Evolutionary conservation across 306 rosid genomes (phyloP).

Genomic region (Cicer bijugum): DNA sequence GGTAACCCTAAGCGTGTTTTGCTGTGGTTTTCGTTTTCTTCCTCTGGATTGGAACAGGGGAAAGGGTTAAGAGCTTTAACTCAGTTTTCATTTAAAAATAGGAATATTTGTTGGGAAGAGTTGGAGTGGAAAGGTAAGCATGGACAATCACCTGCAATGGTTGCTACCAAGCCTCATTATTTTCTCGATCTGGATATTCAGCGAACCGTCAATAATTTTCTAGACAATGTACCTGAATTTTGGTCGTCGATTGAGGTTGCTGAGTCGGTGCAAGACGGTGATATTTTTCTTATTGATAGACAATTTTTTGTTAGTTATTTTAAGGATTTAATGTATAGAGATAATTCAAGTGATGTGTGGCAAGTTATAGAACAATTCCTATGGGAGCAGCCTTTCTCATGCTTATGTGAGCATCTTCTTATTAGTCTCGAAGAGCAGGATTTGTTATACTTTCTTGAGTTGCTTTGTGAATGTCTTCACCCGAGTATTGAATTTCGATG

Average conservation of each 20-base stretch:
- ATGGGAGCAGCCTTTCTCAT: constrained; percentile 69
- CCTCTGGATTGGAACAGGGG: constrained; percentile 67
- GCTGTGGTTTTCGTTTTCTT: constrained; percentile 73
- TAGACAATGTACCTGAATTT: constrained; percentile 82
- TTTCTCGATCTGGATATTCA: constrained; percentile 84
- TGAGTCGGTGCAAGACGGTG: constrained; percentile 82
- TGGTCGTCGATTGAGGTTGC: constrained; percentile 88
- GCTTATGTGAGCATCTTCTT: constrained; percentile 79
- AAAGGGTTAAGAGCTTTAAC: constrained; percentile 80
- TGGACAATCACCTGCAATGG: constrained; percentile 96
- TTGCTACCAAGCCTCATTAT: constrained; percentile 95
- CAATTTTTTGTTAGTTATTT: constrained; percentile 68
- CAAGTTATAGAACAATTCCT: constrained; percentile 66
- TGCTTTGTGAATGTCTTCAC: constrained; percentile 57
- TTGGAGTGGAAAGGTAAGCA: constrained; percentile 97
- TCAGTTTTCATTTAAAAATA: constrained; percentile 78
- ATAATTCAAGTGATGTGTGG: constrained; percentile 70
- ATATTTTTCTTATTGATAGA: constrained; percentile 70
- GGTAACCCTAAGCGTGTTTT: constrained; percentile 69
- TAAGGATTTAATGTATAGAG: constrained; percentile 70
- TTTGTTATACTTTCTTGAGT: constrained; percentile 59
- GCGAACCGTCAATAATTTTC: constrained; percentile 75
- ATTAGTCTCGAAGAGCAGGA: constrained; percentile 76
- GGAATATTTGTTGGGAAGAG: constrained; percentile 96
- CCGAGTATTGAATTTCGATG: constrained; percentile 52